These are phyloP conservation scores for Neurospora crassa DNA, from an alignment of 2,329 filamentous ascomycete genomes.

Conservation along the genomic window DNA sequence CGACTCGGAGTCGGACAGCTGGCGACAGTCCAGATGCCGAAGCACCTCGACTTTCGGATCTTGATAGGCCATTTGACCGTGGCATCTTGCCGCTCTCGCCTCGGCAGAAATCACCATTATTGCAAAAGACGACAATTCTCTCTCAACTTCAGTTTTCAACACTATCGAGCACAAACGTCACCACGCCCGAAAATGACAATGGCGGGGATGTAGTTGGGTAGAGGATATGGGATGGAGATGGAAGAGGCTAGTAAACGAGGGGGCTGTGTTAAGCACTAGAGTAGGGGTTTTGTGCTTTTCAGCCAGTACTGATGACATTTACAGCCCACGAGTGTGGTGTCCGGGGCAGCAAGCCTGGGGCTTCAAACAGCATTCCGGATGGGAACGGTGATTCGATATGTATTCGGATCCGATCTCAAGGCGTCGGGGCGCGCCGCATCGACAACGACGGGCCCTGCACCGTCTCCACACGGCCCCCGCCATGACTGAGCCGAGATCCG, in stretches of 20 bases:
- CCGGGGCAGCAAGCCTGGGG: background rate
- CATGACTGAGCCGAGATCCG: background rate
- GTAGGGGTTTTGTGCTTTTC: background rate
- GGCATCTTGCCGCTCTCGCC: background rate
- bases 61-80: background rate
- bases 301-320: background rate
- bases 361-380: background rate
- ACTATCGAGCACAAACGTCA: background rate
- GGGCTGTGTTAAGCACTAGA: background rate
- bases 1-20: background rate
- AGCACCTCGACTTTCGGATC: background rate
- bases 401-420: background rate
- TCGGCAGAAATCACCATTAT: background rate
- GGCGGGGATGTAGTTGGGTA: too few relatives aligned
- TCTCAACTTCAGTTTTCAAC: background rate
- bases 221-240: too few relatives aligned
- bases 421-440: background rate
- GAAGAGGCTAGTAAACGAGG: too few relatives aligned
- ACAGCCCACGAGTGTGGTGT: background rate
- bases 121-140: background rate
- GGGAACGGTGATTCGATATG: background rate
- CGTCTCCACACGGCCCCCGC: background rate
- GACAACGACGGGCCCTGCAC: background rate
- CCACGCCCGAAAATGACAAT: conserved; percentile 1
- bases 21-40: background rate